Percentiles rank a stretch among this genome's conserved stretches.
phyloP scores from a whole-genome alignment of 768 basidiomycete genomes.

The Cystoderma amianthinum region DNA sequence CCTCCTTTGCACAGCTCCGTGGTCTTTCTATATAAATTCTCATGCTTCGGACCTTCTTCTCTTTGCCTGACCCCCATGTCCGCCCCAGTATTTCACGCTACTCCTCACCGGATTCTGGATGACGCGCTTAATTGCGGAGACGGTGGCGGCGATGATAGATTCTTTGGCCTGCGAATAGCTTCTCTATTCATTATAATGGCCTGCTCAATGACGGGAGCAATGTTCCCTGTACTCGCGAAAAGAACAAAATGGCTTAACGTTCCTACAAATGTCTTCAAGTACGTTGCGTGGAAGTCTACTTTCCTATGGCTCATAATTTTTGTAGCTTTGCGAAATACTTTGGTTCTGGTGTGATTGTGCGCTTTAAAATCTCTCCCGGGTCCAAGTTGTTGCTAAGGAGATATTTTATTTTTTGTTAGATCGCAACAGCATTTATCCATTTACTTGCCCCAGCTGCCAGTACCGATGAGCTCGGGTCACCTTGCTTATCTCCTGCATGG shows the following conservation, averaged over 20 bases:
- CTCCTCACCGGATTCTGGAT: constrained; percentile 4
- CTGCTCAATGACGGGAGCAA: constrained; percentile 51
- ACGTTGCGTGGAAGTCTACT: too few relatives aligned
- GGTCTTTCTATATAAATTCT: too few relatives aligned
- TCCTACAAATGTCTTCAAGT: constrained; percentile 67
- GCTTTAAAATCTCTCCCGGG: constrained; percentile 15
- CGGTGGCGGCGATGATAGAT: constrained; percentile 43
- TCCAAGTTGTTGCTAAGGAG: constrained; percentile 6
- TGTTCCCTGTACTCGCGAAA: constrained; percentile 65
- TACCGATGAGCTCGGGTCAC: constrained; percentile 60
- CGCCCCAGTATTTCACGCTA: too few relatives aligned
- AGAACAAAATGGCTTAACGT: constrained; percentile 45
- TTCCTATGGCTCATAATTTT: constrained; percentile 1
- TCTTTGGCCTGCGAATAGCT: constrained; percentile 53
- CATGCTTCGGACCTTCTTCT: too few relatives aligned
- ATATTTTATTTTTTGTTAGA: constrained; percentile 39
- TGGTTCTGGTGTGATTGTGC: constrained; percentile 82
- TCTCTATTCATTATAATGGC: constrained; percentile 70
- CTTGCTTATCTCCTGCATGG: constrained; percentile 72
- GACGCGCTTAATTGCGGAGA: constrained; percentile 35
- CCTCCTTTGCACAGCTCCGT: too few relatives aligned
- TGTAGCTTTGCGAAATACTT: constrained; percentile 82
- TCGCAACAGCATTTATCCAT: constrained; percentile 88
- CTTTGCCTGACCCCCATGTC: too few relatives aligned
- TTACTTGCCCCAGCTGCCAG: constrained; percentile 70